Percentiles rank a stretch among this genome's conserved stretches.
These are phyloP conservation scores for Mitragyna speciosa DNA, from an alignment of 257 asterid species.

Conservation along the genomic window DNA sequence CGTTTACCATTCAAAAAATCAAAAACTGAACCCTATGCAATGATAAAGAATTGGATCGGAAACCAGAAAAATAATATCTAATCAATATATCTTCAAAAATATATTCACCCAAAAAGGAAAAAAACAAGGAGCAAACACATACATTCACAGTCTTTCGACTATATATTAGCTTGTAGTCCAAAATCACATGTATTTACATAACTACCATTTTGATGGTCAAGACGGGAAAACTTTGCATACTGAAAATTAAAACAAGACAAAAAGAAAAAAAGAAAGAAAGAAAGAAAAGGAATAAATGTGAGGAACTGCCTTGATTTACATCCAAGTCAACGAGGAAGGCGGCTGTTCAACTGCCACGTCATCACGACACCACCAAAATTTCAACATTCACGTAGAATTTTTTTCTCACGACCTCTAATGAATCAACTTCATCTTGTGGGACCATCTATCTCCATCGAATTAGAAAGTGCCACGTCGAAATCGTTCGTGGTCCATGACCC, in stretches of 20 bases:
- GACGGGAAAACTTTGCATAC: background rate
- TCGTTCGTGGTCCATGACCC: constrained; percentile 54
- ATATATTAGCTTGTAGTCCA: background rate
- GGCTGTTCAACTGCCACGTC: constrained; percentile 13
- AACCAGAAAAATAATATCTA: background rate
- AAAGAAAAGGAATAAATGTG: background rate
- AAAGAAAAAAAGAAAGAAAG: background rate
- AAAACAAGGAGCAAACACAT: background rate
- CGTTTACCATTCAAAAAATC: too few relatives aligned
- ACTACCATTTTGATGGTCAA: background rate
- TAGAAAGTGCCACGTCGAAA: constrained; percentile 33
- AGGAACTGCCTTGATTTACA: constrained; percentile 16
- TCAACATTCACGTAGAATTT: constrained; percentile 7
- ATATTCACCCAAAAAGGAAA: background rate
- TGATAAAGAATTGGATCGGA: background rate
- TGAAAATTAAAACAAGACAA: background rate
- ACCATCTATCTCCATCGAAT: constrained; percentile 25
- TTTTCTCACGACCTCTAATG: constrained; percentile 4
- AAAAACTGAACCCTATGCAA: background rate
- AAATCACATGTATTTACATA: constrained; percentile 27
- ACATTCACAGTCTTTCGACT: background rate
- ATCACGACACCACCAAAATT: constrained; percentile 11
- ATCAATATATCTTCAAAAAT: background rate
- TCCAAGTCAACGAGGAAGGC: constrained; percentile 1
- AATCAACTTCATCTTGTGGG: constrained; percentile 28